These are phyloP conservation scores for Suhomyces panamericanus DNA, from an alignment of 1,139 yeast genomes.

Conservation along the genomic window DNA sequence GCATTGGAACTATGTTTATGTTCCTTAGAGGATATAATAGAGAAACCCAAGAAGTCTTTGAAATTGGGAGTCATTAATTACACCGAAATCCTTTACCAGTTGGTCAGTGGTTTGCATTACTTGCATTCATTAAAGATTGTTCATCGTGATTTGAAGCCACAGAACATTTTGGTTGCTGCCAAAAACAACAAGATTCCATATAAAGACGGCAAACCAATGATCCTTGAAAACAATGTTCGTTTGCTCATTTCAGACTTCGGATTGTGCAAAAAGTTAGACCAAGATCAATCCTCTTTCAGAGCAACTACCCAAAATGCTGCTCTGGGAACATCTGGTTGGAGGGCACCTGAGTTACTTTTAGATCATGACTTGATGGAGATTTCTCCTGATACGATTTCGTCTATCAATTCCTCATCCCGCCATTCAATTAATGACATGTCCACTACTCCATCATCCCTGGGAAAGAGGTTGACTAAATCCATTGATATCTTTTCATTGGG, in stretches of 20 bases:
- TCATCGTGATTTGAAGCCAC: conserved; percentile 95
- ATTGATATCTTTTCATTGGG: conserved; percentile 94
- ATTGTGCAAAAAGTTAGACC: conserved; percentile 84
- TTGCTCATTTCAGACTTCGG: conserved; percentile 94
- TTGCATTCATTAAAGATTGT: conserved; percentile 89
- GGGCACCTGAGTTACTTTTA: conserved; percentile 87
- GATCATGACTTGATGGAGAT: conserved; percentile 43
- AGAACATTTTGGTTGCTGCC: conserved; percentile 84
- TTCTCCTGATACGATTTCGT: conserved; percentile 43
- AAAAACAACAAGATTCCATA: conserved; percentile 27
- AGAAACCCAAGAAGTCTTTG: conserved; percentile 38
- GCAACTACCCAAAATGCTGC: conserved; percentile 93
- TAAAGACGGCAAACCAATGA: conserved; percentile 16
- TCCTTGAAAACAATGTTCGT: conserved; percentile 38
- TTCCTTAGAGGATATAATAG: conserved; percentile 82
- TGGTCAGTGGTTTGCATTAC: conserved; percentile 83
- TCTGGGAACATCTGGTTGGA: conserved; percentile 94
- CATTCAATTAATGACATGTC: conserved; percentile 11
- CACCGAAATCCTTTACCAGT: conserved; percentile 66
- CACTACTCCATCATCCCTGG: conserved; percentile 6
- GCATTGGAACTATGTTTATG: conserved; percentile 92
- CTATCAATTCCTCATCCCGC: conserved; percentile 27
- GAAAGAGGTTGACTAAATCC: conserved; percentile 76
- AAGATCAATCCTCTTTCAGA: conserved; percentile 89
- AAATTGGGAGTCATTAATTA: conserved; percentile 27